Conservation (phyloP, 441 rosid species). For the Populus hybrid region DNA sequence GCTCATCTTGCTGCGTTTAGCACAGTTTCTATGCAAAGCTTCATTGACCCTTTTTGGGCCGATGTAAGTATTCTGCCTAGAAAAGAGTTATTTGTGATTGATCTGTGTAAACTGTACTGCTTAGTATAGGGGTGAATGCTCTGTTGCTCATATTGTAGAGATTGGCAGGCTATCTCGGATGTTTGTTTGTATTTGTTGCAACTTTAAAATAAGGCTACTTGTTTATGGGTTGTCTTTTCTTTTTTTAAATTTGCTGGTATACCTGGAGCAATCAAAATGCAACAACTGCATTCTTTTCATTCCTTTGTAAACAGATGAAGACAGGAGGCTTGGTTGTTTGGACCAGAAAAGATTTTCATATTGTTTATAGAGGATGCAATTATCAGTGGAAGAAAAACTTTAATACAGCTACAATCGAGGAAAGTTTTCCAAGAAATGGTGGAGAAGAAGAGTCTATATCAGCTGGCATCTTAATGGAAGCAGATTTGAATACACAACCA, state of each 20-base stretch:
- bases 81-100: background rate
- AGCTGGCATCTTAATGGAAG: slow-evolving; percentile 15
- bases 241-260: background rate
- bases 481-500: slow-evolving; percentile 11
- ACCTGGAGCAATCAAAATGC: background rate
- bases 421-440: slow-evolving; percentile 13
- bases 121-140: background rate
- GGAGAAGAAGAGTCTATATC: slow-evolving; percentile 17
- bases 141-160: background rate
- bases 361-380: slow-evolving; percentile 55
- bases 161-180: background rate
- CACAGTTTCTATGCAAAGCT: background rate
- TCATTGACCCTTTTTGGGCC: background rate
- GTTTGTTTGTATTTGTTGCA: background rate
- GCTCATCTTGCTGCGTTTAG: background rate
- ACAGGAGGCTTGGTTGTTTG: slow-evolving; percentile 83
- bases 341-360: slow-evolving; percentile 54
- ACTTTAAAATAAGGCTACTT: background rate
- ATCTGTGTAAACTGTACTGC: background rate
- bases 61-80: background rate
- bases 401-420: background rate
- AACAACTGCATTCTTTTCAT: background rate
- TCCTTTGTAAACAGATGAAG: slow-evolving; percentile 53
- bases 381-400: slow-evolving; percentile 18
- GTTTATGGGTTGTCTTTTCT: background rate